Percentiles rank a stretch among this genome's conserved stretches.
Evolutionary conservation across 768 basidiomycete genomes (phyloP).

Genomic region (Lentinula lateritia): DNA sequence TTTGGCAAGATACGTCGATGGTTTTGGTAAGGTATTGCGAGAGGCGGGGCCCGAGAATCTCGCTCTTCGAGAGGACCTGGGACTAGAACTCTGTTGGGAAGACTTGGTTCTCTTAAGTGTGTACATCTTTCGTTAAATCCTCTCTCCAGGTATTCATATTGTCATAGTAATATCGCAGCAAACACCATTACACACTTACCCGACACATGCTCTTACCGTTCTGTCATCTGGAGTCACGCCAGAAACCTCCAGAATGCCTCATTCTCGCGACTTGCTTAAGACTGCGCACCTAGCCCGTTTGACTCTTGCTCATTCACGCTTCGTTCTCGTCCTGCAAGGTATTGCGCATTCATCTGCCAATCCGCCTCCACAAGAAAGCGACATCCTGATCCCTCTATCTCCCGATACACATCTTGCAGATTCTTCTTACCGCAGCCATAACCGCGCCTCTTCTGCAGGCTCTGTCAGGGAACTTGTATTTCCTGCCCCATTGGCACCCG

Average conservation of each 20-base stretch:
- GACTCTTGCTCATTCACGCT: slow-evolving; percentile 63
- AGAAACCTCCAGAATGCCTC: background rate
- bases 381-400: slow-evolving; percentile 19
- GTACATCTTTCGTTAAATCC: slow-evolving; percentile 23
- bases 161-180: slow-evolving; percentile 52
- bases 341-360: slow-evolving; percentile 57
- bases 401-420: slow-evolving; percentile 15
- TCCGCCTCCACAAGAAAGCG: slow-evolving; percentile 41
- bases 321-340: slow-evolving; percentile 69
- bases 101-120: slow-evolving; percentile 64
- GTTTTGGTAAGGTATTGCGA: slow-evolving; percentile 41
- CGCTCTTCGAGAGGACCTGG: slow-evolving; percentile 13
- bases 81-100: slow-evolving; percentile 43
- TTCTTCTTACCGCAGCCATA: background rate
- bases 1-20: slow-evolving; percentile 50
- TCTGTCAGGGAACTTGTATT: slow-evolving; percentile 53
- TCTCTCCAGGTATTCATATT: slow-evolving; percentile 19
- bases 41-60: slow-evolving; percentile 26
- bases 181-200: slow-evolving; percentile 64
- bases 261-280: background rate
- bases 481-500: slow-evolving; percentile 60
- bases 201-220: slow-evolving; percentile 56
- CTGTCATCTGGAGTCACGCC: slow-evolving; percentile 34
- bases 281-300: slow-evolving; percentile 36
- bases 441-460: slow-evolving; percentile 18